A percentile compares a stretch with the other conserved stretches of the same genome.
Evolutionary conservation across 345 rosid species (phyloP).

Genomic region (Conringia planisiliqua): DNA sequence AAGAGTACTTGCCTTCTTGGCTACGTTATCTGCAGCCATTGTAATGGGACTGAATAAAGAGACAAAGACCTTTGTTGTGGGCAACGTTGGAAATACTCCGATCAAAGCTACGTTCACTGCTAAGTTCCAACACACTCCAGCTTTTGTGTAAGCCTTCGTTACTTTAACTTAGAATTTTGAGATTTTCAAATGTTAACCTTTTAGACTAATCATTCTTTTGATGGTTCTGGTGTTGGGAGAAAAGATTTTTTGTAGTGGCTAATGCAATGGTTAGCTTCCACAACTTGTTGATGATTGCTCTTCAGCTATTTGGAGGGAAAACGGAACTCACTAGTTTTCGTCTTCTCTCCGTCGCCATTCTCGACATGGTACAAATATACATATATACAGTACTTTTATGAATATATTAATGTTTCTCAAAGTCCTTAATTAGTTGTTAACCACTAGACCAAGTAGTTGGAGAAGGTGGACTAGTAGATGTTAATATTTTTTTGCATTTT

Average conservation of each 20-base stretch:
- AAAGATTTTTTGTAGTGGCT: conserved; percentile 78
- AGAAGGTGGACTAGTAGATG: neutral
- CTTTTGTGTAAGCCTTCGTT: conserved; percentile 62
- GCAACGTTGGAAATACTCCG: conserved; percentile 63
- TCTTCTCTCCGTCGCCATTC: conserved; percentile 53
- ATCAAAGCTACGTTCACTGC: conserved; percentile 66
- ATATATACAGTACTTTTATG: neutral
- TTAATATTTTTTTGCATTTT: neutral
- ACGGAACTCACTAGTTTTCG: conserved; percentile 52
- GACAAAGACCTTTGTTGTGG: conserved; percentile 68
- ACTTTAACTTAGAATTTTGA: neutral
- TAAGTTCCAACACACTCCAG: conserved; percentile 88
- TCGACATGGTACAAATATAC: conserved; percentile 66
- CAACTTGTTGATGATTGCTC: conserved; percentile 64
- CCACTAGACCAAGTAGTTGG: conserved; percentile 12
- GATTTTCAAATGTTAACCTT: neutral
- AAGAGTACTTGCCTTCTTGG: conserved; percentile 64
- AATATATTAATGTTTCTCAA: neutral
- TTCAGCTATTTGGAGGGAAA: conserved; percentile 41
- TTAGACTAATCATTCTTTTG: neutral
- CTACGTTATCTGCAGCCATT: conserved; percentile 71
- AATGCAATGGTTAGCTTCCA: conserved; percentile 73
- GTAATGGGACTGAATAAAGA: conserved; percentile 87
- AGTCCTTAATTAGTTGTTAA: conserved; percentile 7
- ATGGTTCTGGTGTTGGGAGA: conserved; percentile 1